phyloP scores from a whole-genome alignment of 257 asterid species.

The Cordia subcordata region DNA sequence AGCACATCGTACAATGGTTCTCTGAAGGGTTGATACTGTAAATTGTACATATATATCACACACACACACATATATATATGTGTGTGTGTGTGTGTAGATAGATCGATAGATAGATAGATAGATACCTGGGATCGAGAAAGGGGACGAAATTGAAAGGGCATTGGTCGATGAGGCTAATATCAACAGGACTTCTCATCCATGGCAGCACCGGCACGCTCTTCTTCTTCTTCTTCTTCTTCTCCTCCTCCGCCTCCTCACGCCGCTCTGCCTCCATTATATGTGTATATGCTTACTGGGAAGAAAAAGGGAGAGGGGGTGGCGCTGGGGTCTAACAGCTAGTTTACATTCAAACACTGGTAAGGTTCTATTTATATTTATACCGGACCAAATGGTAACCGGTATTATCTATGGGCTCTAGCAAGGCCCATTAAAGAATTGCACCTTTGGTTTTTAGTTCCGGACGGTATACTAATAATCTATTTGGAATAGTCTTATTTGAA shows the following conservation, averaged over 20 bases:
- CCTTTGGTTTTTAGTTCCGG: too few relatives aligned
- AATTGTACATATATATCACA: too few relatives aligned
- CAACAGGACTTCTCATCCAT: constrained; percentile 89
- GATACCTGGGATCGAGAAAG: constrained; percentile 63
- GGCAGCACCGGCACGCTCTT: constrained; percentile 51
- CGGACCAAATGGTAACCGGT: too few relatives aligned
- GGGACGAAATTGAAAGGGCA: constrained; percentile 51
- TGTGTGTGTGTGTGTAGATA: too few relatives aligned
- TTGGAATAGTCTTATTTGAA: too few relatives aligned
- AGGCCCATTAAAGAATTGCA: too few relatives aligned
- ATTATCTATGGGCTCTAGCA: too few relatives aligned
- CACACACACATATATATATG: background rate
- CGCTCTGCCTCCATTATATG: constrained; percentile 16
- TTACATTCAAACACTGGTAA: background rate
- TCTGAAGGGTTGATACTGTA: too few relatives aligned
- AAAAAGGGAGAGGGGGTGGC: background rate
- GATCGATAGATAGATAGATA: too few relatives aligned
- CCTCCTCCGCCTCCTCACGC: constrained; percentile 10
- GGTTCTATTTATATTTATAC: background rate
- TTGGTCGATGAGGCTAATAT: constrained; percentile 37
- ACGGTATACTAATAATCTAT: too few relatives aligned
- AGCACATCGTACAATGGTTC: too few relatives aligned
- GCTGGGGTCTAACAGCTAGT: background rate
- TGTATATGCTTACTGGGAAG: background rate
- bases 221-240: constrained; percentile 28